phyloP scores from a whole-genome alignment of 2,329 filamentous ascomycete genomes.

The Phyllosticta paracitricarpa region DNA sequence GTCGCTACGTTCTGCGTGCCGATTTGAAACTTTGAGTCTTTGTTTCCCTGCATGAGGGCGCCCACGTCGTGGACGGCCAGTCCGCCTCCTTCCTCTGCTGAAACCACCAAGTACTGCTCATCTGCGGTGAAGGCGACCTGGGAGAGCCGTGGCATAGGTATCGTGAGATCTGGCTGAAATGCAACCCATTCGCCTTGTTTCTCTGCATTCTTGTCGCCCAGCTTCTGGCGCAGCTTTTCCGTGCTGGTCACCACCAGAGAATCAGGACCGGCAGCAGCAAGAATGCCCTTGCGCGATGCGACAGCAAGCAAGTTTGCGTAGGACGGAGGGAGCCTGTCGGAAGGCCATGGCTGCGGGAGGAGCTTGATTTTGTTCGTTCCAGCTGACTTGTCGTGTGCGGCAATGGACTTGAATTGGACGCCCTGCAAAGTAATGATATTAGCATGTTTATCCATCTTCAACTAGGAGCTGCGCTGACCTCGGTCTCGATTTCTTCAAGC shows the following conservation, averaged over 20 bases:
- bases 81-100: constrained; percentile 70
- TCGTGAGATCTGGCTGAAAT: constrained; percentile 63
- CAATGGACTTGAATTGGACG: not conserved
- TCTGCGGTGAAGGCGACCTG: constrained; percentile 89
- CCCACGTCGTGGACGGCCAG: constrained; percentile 74
- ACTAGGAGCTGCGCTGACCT: constrained; percentile 43
- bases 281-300: constrained; percentile 66
- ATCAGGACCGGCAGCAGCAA: constrained; percentile 81
- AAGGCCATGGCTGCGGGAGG: constrained; percentile 67
- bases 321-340: constrained; percentile 56
- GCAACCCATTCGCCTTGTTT: constrained; percentile 54
- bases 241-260: constrained; percentile 67
- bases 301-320: constrained; percentile 77
- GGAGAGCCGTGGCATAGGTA: constrained; percentile 68
- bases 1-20: constrained; percentile 65
- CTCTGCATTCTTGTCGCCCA: constrained; percentile 45
- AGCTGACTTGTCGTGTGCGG: constrained; percentile 38
- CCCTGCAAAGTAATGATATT: not conserved
- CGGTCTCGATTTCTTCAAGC: constrained; percentile 69
- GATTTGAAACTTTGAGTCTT: constrained; percentile 63
- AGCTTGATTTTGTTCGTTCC: constrained; percentile 74
- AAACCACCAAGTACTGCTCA: constrained; percentile 73
- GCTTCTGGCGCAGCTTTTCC: constrained; percentile 65
- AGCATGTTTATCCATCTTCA: not conserved
- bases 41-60: constrained; percentile 54